Percentiles rank a stretch among this genome's conserved stretches.
These are phyloP conservation scores for Tetradesmus lagerheimii DNA, from an alignment of 139 green algal species.

Conservation along the genomic window DNA sequence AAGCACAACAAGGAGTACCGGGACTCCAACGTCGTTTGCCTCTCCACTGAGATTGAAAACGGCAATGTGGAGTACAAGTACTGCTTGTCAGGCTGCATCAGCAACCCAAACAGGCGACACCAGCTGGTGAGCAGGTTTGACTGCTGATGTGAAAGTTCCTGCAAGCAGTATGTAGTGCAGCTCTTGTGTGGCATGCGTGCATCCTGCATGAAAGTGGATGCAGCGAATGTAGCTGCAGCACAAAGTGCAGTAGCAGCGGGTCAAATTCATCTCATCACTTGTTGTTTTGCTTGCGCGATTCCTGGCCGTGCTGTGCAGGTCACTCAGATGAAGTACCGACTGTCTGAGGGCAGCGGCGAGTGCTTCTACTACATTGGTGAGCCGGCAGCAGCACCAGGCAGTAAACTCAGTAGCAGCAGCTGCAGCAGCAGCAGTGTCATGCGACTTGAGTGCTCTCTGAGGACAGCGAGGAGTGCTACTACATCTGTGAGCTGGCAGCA, in stretches of 20 bases:
- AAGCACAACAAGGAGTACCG: constrained; percentile 48
- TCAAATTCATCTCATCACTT: no score
- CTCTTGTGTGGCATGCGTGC: no score
- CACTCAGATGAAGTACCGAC: constrained; percentile 89
- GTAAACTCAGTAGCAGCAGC: no score
- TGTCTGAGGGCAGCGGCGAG: constrained; percentile 84
- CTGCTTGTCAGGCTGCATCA: constrained; percentile 63
- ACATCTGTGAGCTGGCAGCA: no score
- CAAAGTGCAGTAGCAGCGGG: no score
- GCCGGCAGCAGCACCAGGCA: neutral
- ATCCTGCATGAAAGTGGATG: no score
- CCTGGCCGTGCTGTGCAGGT: constrained; percentile 62
- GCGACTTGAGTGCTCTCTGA: no score
- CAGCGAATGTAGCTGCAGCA: neutral
- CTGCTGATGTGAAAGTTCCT: neutral
- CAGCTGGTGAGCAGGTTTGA: constrained; percentile 76
- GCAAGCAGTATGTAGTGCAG: neutral
- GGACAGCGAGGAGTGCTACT: no score
- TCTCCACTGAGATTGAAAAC: constrained; percentile 76
- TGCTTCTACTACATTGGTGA: constrained; percentile 87
- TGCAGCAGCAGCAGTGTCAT: no score
- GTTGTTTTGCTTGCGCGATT: neutral
- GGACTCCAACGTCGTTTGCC: constrained; percentile 58
- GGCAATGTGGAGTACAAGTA: constrained; percentile 93
- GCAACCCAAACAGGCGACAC: constrained; percentile 76